Conservation (phyloP, 2,329 filamentous ascomycete genomes). For the Stemphylium vesicarium region DNA sequence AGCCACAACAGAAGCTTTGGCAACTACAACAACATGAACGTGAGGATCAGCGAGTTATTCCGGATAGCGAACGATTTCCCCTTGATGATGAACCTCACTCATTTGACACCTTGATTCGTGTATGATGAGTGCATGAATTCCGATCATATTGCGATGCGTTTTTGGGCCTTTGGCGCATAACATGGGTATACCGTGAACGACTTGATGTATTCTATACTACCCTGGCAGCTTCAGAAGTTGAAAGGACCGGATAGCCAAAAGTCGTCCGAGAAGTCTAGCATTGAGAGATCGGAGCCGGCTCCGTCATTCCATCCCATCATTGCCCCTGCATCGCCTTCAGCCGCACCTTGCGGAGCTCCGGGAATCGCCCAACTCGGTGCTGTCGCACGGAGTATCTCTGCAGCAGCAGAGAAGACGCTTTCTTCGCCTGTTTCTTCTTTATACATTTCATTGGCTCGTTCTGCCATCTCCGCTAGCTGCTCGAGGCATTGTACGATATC, state of each 20-base stretch:
- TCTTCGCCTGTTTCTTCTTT: conserved; percentile 23
- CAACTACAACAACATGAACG: no score
- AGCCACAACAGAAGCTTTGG: no score
- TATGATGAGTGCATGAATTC: no score
- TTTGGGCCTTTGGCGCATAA: no score
- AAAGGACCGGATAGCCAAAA: conserved; percentile 22
- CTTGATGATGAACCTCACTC: no score
- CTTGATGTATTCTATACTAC: no score
- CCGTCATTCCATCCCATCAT: not conserved
- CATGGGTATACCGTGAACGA: no score
- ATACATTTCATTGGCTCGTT: conserved; percentile 10
- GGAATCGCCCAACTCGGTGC: conserved; percentile 20
- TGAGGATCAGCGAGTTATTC: no score
- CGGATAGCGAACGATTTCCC: no score
- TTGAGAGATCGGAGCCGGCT: conserved; percentile 8
- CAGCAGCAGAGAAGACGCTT: conserved; percentile 21
- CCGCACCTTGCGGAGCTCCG: not conserved
- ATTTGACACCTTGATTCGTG: no score
- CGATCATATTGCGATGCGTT: no score
- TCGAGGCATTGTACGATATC: conserved; percentile 18
- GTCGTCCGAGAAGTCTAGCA: conserved; percentile 23
- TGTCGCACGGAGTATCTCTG: conserved; percentile 16
- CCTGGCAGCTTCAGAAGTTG: not conserved
- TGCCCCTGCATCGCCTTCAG: not conserved
- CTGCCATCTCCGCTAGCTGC: conserved; percentile 12